phyloP scores from a whole-genome alignment of 768 basidiomycete species.

The Lactarius sp. region DNA sequence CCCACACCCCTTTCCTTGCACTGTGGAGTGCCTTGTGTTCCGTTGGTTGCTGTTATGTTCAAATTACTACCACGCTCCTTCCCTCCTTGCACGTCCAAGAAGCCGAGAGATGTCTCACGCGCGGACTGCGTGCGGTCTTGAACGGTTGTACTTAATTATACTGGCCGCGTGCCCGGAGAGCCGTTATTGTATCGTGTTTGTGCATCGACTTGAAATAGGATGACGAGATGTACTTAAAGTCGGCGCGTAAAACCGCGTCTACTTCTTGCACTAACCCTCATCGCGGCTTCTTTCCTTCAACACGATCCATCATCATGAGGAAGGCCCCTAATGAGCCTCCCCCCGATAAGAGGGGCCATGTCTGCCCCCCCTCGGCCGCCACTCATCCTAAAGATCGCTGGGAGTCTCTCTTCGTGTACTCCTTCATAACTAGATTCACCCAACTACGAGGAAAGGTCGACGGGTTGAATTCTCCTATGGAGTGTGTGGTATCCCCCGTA shows the following conservation, averaged over 20 bases:
- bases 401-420: constrained; percentile 83
- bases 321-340: constrained; percentile 28
- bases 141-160: neutral
- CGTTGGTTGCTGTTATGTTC: neutral
- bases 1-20: neutral
- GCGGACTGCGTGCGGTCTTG: neutral
- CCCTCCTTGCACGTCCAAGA: neutral
- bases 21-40: neutral
- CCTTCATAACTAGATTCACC: constrained; percentile 82
- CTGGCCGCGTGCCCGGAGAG: constrained; percentile 16
- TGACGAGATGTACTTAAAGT: constrained; percentile 28
- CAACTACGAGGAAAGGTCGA: constrained; percentile 68
- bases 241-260: constrained; percentile 28
- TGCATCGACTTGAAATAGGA: constrained; percentile 32
- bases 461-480: constrained; percentile 75
- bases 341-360: constrained; percentile 45
- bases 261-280: constrained; percentile 25
- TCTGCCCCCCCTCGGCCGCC: constrained; percentile 55
- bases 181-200: constrained; percentile 33
- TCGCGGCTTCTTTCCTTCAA: constrained; percentile 23
- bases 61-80: neutral
- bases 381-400: constrained; percentile 76
- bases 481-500: constrained; percentile 50
- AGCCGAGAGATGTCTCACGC: neutral
- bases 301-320: constrained; percentile 35